Percentiles rank a stretch among this genome's conserved stretches.
Conservation (phyloP, 306 rosid species). For the Crotalaria pallida region DNA sequence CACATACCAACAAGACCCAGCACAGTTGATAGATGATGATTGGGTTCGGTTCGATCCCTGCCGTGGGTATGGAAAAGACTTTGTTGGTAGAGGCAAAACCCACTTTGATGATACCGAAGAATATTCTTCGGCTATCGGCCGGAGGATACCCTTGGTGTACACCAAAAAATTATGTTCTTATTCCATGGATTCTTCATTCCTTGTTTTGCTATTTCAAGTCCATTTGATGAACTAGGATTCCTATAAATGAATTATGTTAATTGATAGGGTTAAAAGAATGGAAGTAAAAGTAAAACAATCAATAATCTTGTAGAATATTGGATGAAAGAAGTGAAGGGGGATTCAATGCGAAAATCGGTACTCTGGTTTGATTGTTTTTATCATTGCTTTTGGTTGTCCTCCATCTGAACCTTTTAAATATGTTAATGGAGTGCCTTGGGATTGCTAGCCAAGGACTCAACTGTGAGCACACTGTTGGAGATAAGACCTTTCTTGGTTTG, state of each 20-base stretch:
- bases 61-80: too few relatives aligned
- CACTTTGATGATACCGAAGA: too few relatives aligned
- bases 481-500: not conserved
- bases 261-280: not conserved
- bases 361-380: not conserved
- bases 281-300: not conserved
- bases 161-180: too few relatives aligned
- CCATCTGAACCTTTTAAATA: not conserved
- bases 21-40: too few relatives aligned
- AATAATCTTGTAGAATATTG: not conserved
- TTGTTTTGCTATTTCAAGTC: not conserved
- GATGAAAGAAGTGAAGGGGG: not conserved
- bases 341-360: not conserved
- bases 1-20: too few relatives aligned
- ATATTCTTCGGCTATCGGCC: too few relatives aligned
- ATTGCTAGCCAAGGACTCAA: not conserved
- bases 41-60: too few relatives aligned
- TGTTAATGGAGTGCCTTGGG: not conserved
- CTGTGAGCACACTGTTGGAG: not conserved
- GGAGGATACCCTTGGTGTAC: too few relatives aligned
- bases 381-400: not conserved
- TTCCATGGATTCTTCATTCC: too few relatives aligned
- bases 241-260: not conserved
- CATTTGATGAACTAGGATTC: not conserved
- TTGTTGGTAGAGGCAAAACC: too few relatives aligned